These are phyloP conservation scores for Sisymbrium altissimum DNA, from an alignment of 345 rosid genomes.

Conservation along the genomic window DNA sequence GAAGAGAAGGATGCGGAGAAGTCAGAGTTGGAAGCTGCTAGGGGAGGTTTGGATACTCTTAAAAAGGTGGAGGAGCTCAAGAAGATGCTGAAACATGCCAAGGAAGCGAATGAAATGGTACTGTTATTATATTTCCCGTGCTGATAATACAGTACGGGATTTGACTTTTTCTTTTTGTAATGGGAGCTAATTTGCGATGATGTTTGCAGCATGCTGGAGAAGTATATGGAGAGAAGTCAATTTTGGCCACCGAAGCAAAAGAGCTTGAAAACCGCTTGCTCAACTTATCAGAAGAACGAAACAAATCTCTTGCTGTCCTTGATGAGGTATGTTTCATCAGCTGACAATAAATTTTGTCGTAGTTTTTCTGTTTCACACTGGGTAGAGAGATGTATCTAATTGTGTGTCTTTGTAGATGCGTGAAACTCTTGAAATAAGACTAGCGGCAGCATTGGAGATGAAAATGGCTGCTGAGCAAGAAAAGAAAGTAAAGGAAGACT, in stretches of 20 bases:
- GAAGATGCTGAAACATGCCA: constrained; percentile 56
- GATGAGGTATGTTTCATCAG: constrained; percentile 49
- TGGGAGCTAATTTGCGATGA: constrained; percentile 2
- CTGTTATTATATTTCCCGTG: constrained; percentile 7
- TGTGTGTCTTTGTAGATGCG: constrained; percentile 51
- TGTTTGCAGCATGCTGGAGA: constrained; percentile 83
- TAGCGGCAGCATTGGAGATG: constrained; percentile 50
- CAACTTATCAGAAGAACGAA: constrained; percentile 66
- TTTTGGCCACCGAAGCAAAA: constrained; percentile 70
- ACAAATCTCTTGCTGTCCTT: constrained; percentile 63
- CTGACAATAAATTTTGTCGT: background rate
- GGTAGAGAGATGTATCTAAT: background rate
- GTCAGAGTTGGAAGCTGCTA: constrained; percentile 65
- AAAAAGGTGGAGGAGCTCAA: constrained; percentile 60
- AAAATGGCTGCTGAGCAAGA: constrained; percentile 60
- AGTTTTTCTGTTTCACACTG: background rate
- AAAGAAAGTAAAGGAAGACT: constrained; percentile 56
- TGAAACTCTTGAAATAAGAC: constrained; percentile 54
- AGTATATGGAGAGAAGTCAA: constrained; percentile 81
- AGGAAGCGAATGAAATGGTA: constrained; percentile 81
- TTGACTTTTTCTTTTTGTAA: background rate
- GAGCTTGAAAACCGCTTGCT: constrained; percentile 78
- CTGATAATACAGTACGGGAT: background rate
- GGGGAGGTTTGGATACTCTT: constrained; percentile 55
- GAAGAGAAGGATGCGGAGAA: constrained; percentile 61